Evolutionary conservation across 2,329 filamentous ascomycete genomes (phyloP), one percentile per base, ranked within the genome.

Genomic region (Simplicillium aogashimaense): DNA sequence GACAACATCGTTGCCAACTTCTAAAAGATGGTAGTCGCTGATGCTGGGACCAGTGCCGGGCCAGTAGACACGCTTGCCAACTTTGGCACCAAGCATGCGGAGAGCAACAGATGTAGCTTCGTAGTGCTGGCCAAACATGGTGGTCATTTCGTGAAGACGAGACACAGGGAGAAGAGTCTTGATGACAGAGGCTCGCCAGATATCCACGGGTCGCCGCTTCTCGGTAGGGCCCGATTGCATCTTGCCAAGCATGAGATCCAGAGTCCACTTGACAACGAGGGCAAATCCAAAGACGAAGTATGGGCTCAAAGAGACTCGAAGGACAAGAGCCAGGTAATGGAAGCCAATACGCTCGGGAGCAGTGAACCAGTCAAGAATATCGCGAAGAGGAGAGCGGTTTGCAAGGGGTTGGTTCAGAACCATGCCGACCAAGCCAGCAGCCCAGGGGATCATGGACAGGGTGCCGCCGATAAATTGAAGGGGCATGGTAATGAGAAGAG

Each of bases 1-100:
- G 9, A 77, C 71, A n/a, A 77, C 72, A 51, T 77, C 68, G 41
- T 76, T 66, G 9, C 74, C 74, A 44, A 77, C 60, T 17, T 76
- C 65, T 10, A 77, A 49, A 1, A 76, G 56, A 44, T 75, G 68
- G 45, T 74, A 76, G 9, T 25, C 20, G 20, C 20, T 25, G 20
- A 25, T 25, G 20, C 20, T 25, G 20, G 72, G 73, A 1, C 72
- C 72, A 13, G 69, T 74, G 8, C 72, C 72, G 3, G 72, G 73
- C 73, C 73, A 76, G 52, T 76, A 76, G 1, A 76, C 66, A 4
- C 67, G 63, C 49, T 64, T 61, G 17, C 73, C 73, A 32, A 74
- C 61, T 48, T 64, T 68, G 12, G 64, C 68, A n/a, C 72, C 73
- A 14, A 76, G 55, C 41, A 67, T 25, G 20, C 20, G 20, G 7